Conservation (phyloP, 371 early-diverging fungal species). For the Zychaea mexicana region DNA sequence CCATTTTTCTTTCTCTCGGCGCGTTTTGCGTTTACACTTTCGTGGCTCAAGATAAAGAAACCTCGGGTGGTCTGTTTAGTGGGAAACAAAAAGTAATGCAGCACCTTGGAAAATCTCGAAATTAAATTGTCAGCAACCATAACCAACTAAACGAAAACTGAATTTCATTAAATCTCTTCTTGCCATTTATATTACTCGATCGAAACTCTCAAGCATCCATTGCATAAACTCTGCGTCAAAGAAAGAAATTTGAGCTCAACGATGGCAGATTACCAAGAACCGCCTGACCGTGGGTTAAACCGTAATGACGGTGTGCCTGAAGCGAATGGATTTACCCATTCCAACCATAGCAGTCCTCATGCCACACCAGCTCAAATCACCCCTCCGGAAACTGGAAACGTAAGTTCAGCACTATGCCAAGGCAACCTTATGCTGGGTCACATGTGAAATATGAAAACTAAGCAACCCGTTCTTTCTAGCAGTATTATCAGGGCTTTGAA, state of each 20-base stretch:
- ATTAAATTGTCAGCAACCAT: neutral
- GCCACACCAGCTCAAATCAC: neutral
- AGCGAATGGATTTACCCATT: neutral
- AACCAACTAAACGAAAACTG: neutral
- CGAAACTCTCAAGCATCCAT: too few relatives aligned
- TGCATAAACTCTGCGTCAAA: too few relatives aligned
- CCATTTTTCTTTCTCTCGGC: neutral
- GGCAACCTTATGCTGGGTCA: neutral
- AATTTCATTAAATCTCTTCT: neutral
- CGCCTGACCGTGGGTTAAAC: neutral
- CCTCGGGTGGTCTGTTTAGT: neutral
- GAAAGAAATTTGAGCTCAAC: neutral
- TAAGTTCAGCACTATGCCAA: neutral
- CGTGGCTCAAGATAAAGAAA: neutral
- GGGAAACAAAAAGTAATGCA: neutral
- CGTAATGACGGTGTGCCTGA: constrained; percentile 1
- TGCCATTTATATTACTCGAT: too few relatives aligned
- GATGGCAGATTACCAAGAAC: neutral
- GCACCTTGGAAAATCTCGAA: too few relatives aligned
- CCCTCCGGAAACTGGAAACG: neutral
- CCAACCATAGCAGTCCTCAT: neutral
- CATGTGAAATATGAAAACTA: neutral
- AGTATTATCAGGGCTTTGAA: neutral
- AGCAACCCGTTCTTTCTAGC: neutral
- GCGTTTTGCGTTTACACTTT: neutral